A percentile compares a stretch with the other conserved stretches of the same genome.
Evolutionary conservation across 768 basidiomycete species (phyloP).

Genomic region (Tubosaeta sp.): DNA sequence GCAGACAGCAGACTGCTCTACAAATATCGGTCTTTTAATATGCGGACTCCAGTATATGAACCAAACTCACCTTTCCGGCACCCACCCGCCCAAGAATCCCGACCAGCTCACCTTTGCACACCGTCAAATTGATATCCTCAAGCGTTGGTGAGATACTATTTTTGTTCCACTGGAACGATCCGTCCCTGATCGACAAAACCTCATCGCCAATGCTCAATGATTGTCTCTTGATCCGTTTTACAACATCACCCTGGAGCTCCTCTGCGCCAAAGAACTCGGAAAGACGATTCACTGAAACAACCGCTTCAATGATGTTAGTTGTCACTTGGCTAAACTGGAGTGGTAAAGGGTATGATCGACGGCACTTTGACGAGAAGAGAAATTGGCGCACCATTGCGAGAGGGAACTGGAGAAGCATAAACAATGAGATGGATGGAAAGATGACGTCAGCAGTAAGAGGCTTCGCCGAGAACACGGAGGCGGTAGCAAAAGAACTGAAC

Average conservation of each 20-base stretch:
- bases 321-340: conserved; percentile 64
- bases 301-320: conserved; percentile 79
- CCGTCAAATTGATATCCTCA: conserved; percentile 69
- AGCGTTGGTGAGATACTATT: conserved; percentile 54
- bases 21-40: background rate
- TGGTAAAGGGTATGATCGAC: conserved; percentile 1
- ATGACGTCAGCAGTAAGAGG: conserved; percentile 89
- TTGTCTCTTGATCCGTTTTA: conserved; percentile 45
- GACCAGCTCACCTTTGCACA: conserved; percentile 80
- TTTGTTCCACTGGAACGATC: conserved; percentile 79
- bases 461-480: conserved; percentile 52
- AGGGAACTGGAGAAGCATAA: conserved; percentile 85
- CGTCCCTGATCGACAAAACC: conserved; percentile 66
- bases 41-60: background rate
- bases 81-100: conserved; percentile 89
- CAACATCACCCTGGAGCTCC: conserved; percentile 78
- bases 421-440: conserved; percentile 92
- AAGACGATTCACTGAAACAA: conserved; percentile 79
- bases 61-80: conserved; percentile 67
- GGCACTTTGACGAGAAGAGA: background rate
- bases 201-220: conserved; percentile 56
- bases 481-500: conserved; percentile 77
- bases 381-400: conserved; percentile 62
- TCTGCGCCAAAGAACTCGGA: conserved; percentile 70
- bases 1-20: conserved; percentile 75